Base-by-base conservation (phyloP, 495 filamentous ascomycete genomes). In the Oidiodendron maius region DNA sequence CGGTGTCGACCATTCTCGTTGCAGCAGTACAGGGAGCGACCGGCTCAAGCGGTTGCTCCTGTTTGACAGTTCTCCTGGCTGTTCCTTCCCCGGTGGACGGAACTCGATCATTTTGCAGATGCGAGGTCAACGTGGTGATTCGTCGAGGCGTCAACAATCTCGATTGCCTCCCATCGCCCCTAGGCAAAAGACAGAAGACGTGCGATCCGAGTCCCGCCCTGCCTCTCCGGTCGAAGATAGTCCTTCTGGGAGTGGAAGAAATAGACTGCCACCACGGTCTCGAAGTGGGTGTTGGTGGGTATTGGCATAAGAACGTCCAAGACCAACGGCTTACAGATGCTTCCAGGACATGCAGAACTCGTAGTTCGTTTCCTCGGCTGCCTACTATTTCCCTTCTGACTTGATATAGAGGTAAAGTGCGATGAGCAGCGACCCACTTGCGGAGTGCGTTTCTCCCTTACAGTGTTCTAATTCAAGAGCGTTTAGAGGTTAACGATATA, bases 401-500 rank as follows among this genome's bases (percentile, higher is more conserved):
- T 17, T 17, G 25, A 16, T 26, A 3, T 35, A 55, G 51, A 57
- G 48, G 55, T 55, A 5, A 58, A 55, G 26, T 51, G 57, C 30
- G 43, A 50, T 49, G 62, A 64, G 53, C 50, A 60, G 32, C 47
- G 57, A 51, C 49, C 63, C 1, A 57, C 48, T 1, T 58, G 56
- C 44, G 45, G 44, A 13, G 51, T 51, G 38, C 24, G 34, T 16
- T 25, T 35, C 43, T 30, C 16, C 17, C 12, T 11, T 20, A 34
- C 46, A 13, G 8, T 6, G 20, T 51, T n/a, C n/a, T 50, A 25
- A 20, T 6, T 20, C 8, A 15, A 12, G 17, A 4, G 21, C 20
- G 9, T 9, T 21, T 20, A 8, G 11, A 50, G 56, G 40, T 40
- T 55, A 34, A 26, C 21, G 50, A 53, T 13, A 40, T 51, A 47